Base-by-base conservation (phyloP, 176 grass and related monocot species). In the Poa pratensis region DNA sequence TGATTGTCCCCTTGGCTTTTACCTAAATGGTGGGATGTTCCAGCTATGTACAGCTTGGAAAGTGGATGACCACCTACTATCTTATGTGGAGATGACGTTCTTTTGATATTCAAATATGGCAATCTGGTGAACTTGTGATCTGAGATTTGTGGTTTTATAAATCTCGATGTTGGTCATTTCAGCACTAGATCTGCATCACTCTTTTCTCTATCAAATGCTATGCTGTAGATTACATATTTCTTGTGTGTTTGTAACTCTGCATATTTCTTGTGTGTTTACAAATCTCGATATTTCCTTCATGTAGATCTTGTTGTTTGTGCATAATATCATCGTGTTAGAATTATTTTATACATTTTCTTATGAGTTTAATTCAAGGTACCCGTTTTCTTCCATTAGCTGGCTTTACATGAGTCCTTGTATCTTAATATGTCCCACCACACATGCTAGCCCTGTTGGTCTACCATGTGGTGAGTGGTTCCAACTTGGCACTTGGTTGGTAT, bases 391-490 rank as follows among this genome's bases (percentile, higher is more conserved):
- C 12, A 19, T 18, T 53, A 75, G 57, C 67, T 83, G 40, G 57
- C 71, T 87, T 82, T 75, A 74, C 49, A 79, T 40, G 20, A 58
- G 32, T 70, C 74, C 63, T 40, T 45, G 20, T 24, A 79, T 60
- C 45, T 83, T 87, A 79, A 58, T 74, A 65, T 83, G 48, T 51
- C 60, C 60, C 48, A 79, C 57, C 57, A 18, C 48, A 80, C 80
- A 86, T 87, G 80, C 34, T 46, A 83, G 59, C 58, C 43, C 57
- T 83, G 59, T 83, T 58, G 46, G 73, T 87, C 32, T 79, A 83
- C 20, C 76, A 83, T 83, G 75, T 86, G 37, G 49, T 83, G 67
- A 27, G 49, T 69, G 73, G 32, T 83, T 83, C 88, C 80, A 87
- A 72, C 48, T 60, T 79, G 60, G 67, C 53, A 78, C 48, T 79